Base-by-base conservation (phyloP, 306 rosid species). In the Pyrus communis region DNA sequence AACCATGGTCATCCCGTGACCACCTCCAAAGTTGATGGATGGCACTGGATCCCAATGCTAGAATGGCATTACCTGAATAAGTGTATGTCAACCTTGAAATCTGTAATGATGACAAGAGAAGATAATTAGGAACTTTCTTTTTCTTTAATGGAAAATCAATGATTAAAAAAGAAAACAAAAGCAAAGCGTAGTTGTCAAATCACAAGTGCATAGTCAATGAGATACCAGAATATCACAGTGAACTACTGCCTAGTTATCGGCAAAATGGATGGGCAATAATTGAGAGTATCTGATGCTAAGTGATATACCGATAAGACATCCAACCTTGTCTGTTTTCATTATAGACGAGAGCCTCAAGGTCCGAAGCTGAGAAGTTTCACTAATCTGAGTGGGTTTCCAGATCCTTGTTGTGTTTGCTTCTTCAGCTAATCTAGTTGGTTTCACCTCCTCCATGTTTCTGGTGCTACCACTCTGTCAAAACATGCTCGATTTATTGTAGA, bases 1-100 rank as follows among this genome's bases (percentile, higher is more conserved):
- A 70, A 78, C 86, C 84, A 25, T 85, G 89, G 4, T 91, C 91
- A 74, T 69, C 79, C 72, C 85, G 87, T 69, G 75, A 83, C 97
- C 98, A 93, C 83, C 84, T 91, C 98, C 97, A 93, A 51, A 87
- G 88, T 59, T 88, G 80, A 78, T 89, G 98, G 71, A 91, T 77
- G 63, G 92, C 98, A 85, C 86, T 90, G 75, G 96, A 89, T 71
- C 93, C 89, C 76, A 93, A 84, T 67, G 97, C 98, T 83, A 93
- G 81, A 77, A 93, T 85, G 66, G 93, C 89, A 88, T 76, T 86
- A 5, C 97, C 97, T 30, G 96, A 89, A 85, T 90, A 87, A 22
- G 97, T 89, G 79, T 91, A 91, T 43, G 87, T 85, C 80, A 93
- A 80, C 87, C 93, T 93, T 30, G 91, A 88, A 80, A 91, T 93